Evolutionary conservation across 371 early-diverging fungal genomes (phyloP).

Genomic region (Mucor plumbeus): DNA sequence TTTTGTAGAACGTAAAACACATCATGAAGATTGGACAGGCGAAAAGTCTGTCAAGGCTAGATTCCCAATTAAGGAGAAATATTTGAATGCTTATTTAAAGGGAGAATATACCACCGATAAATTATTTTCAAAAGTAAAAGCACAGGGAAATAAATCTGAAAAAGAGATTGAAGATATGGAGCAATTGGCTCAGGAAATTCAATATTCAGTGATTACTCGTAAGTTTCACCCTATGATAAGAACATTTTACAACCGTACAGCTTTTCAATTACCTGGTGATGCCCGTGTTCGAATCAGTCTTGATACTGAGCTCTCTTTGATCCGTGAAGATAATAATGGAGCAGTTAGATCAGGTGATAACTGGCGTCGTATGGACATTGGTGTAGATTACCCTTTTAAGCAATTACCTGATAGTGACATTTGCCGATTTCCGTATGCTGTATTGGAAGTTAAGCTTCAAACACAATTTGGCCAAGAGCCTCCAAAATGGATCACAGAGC

Average conservation of each 20-base stretch:
- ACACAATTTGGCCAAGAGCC: slow-evolving; percentile 92
- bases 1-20: slow-evolving; percentile 98
- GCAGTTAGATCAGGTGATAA: slow-evolving; percentile 77
- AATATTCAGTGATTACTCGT: slow-evolving; percentile 74
- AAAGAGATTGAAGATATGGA: slow-evolving; percentile 82
- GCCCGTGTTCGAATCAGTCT: slow-evolving; percentile 97
- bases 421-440: slow-evolving; percentile 96
- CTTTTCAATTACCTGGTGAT: slow-evolving; percentile 99
- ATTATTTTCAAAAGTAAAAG: slow-evolving; percentile 81
- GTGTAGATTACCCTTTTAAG: slow-evolving; percentile 93
- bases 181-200: slow-evolving; percentile 85
- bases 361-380: slow-evolving; percentile 96
- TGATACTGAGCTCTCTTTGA: slow-evolving; percentile 97
- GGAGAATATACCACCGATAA: slow-evolving; percentile 87
- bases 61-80: slow-evolving; percentile 95
- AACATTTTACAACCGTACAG: slow-evolving; percentile 99
- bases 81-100: slow-evolving; percentile 85
- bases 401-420: slow-evolving; percentile 88
- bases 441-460: slow-evolving; percentile 98
- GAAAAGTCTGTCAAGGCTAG: slow-evolving; percentile 95
- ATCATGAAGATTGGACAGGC: slow-evolving; percentile 98
- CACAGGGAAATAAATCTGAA: slow-evolving; percentile 77
- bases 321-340: slow-evolving; percentile 93
- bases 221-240: slow-evolving; percentile 89
- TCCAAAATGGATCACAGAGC: slow-evolving; percentile 95